Percentiles rank a stretch among this genome's conserved stretches.
Evolutionary conservation across 2,329 filamentous ascomycete genomes (phyloP).

Genomic region (Harringtonia aguacate): DNA sequence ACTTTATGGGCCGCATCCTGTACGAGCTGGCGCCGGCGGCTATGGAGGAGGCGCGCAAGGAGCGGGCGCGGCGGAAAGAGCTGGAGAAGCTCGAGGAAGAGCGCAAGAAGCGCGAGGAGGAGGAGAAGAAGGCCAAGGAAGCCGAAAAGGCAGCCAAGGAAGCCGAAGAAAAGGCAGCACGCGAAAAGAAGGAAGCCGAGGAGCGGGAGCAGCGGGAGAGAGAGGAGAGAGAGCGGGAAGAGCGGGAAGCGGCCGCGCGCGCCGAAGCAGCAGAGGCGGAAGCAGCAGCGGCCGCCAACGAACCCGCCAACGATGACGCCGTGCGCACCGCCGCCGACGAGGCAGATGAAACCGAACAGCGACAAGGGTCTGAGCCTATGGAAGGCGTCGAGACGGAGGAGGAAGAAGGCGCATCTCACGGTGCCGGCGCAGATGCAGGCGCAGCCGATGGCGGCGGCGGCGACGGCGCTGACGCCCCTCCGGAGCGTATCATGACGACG

Average conservation of each 20-base stretch:
- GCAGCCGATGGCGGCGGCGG: neutral
- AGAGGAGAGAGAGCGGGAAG: slow-evolving; percentile 58
- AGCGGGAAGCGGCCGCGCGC: slow-evolving; percentile 54
- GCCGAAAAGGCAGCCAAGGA: slow-evolving; percentile 31
- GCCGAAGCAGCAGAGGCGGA: slow-evolving; percentile 50
- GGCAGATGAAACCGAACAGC: slow-evolving; percentile 21
- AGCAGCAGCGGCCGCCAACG: slow-evolving; percentile 31
- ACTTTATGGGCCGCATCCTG: slow-evolving; percentile 55
- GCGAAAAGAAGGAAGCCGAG: slow-evolving; percentile 47
- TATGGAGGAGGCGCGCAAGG: slow-evolving; percentile 67
- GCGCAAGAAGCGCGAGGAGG: slow-evolving; percentile 45
- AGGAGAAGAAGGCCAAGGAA: slow-evolving; percentile 44
- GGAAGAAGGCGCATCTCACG: neutral
- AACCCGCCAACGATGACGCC: slow-evolving; percentile 16
- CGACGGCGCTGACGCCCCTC: slow-evolving; percentile 6
- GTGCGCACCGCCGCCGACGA: no score
- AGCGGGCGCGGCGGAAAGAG: slow-evolving; percentile 49
- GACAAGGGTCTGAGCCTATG: slow-evolving; percentile 41
- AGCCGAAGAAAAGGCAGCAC: slow-evolving; percentile 35
- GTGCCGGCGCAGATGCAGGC: no score
- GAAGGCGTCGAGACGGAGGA: slow-evolving; percentile 20
- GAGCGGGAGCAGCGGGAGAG: slow-evolving; percentile 55
- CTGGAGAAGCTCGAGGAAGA: slow-evolving; percentile 36
- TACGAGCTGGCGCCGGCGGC: slow-evolving; percentile 72
- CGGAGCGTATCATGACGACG: slow-evolving; percentile 60